These are phyloP conservation scores for Beta corolliflora DNA, from an alignment of 179 eudicot genomes.

Conservation along the genomic window DNA sequence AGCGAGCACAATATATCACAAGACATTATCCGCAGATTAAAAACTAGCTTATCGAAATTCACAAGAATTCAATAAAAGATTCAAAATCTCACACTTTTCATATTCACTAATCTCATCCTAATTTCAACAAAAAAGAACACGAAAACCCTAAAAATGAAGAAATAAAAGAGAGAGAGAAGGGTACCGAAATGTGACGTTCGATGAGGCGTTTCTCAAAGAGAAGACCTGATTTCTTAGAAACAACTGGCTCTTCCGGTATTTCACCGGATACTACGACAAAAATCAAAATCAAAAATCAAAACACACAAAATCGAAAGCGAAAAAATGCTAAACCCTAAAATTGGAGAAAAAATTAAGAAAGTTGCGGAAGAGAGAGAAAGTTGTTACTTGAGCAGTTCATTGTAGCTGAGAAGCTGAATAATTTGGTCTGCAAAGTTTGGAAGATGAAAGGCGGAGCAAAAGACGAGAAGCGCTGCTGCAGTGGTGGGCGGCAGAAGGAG, in stretches of 20 bases:
- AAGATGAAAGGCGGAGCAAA: neutral
- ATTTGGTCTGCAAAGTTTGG: neutral
- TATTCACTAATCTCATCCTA: neutral
- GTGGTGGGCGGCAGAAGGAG: conserved; percentile 7
- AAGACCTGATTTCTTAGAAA: conserved; percentile 80
- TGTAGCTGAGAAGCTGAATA: neutral
- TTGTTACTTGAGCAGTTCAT: conserved; percentile 43
- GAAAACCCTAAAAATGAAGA: conserved; percentile 17
- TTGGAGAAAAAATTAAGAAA: neutral
- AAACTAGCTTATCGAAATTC: neutral
- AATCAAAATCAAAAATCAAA: conserved; percentile 1
- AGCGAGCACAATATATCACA: neutral
- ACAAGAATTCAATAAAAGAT: neutral
- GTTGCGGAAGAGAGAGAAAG: conserved; percentile 2
- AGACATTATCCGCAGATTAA: neutral
- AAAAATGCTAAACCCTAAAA: conserved; percentile 30
- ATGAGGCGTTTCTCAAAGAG: conserved; percentile 87
- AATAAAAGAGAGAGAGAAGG: neutral
- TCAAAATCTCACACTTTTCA: neutral
- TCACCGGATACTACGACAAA: conserved; percentile 84
- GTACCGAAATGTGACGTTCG: conserved; percentile 81
- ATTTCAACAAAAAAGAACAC: neutral
- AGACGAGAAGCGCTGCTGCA: neutral
- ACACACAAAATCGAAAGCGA: neutral
- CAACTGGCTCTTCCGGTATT: conserved; percentile 92